Conservation (phyloP, 1,284 basidiomycete genomes). For the Cryptococcus wingfieldii region DNA sequence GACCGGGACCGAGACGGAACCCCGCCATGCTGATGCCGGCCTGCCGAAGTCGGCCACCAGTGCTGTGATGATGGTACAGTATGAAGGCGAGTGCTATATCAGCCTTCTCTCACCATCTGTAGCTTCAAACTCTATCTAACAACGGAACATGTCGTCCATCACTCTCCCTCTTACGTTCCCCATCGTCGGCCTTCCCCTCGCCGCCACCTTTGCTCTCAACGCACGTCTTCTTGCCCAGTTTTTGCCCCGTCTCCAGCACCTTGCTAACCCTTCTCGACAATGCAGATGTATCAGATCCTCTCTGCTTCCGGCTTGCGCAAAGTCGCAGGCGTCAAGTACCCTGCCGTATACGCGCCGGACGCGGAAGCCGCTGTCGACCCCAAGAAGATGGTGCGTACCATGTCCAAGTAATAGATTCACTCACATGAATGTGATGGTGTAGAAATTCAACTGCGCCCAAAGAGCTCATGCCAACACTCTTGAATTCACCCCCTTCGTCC, state of each 20-base stretch:
- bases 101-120: no score
- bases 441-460: constrained; percentile 41
- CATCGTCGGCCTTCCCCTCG: constrained; percentile 36
- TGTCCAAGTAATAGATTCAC: not conserved
- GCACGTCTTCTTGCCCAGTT: constrained; percentile 16
- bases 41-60: no score
- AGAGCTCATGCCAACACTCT: constrained; percentile 42
- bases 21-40: no score
- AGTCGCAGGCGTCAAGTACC: constrained; percentile 33
- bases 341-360: constrained; percentile 36
- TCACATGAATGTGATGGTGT: not conserved
- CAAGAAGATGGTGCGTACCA: constrained; percentile 30
- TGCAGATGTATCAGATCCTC: constrained; percentile 31
- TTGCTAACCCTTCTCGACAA: not conserved
- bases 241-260: constrained; percentile 1
- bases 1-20: no score
- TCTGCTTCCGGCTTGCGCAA: constrained; percentile 26
- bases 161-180: constrained; percentile 34
- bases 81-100: no score
- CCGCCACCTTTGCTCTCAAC: constrained; percentile 23
- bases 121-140: no score
- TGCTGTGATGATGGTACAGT: no score
- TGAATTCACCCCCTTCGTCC: constrained; percentile 31
- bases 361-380: constrained; percentile 38
- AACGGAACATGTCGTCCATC: constrained; percentile 1